These are phyloP conservation scores for Candida glucosophila DNA, from an alignment of 1,139 yeast genomes.

Conservation along the genomic window DNA sequence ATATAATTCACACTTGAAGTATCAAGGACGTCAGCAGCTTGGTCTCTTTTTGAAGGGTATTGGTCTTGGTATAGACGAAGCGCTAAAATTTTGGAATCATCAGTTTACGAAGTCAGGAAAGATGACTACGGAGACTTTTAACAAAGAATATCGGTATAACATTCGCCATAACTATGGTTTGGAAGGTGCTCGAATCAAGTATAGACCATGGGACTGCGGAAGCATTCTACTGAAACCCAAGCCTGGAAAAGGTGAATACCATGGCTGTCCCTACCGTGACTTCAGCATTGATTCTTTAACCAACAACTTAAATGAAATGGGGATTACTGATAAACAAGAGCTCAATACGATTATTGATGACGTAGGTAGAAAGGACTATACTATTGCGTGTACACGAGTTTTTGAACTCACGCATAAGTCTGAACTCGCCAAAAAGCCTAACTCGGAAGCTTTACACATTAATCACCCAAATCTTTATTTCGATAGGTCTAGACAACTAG, in stretches of 20 bases:
- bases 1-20: conserved; percentile 64
- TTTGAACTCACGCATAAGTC: conserved; percentile 69
- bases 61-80: conserved; percentile 82
- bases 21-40: conserved; percentile 78
- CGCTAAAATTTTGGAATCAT: conserved; percentile 73
- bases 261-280: conserved; percentile 92
- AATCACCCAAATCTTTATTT: conserved; percentile 85
- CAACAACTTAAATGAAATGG: conserved; percentile 53
- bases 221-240: conserved; percentile 66
- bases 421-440: conserved; percentile 23
- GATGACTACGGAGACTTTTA: conserved; percentile 64
- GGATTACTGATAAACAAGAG: conserved; percentile 56
- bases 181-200: conserved; percentile 83
- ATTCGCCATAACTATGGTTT: conserved; percentile 85
- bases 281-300: conserved; percentile 54
- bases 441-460: conserved; percentile 47
- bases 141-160: conserved; percentile 82
- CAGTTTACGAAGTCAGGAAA: conserved; percentile 50
- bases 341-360: conserved; percentile 58
- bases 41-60: conserved; percentile 81
- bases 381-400: conserved; percentile 84
- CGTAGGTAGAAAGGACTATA: conserved; percentile 59
- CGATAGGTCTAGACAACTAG: conserved; percentile 56
- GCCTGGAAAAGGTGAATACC: conserved; percentile 65
- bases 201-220: conserved; percentile 79